A percentile compares a stretch with the other conserved stretches of the same genome.
These are phyloP conservation scores for Nissolia schottii DNA, from an alignment of 306 rosid species.

Conservation along the genomic window DNA sequence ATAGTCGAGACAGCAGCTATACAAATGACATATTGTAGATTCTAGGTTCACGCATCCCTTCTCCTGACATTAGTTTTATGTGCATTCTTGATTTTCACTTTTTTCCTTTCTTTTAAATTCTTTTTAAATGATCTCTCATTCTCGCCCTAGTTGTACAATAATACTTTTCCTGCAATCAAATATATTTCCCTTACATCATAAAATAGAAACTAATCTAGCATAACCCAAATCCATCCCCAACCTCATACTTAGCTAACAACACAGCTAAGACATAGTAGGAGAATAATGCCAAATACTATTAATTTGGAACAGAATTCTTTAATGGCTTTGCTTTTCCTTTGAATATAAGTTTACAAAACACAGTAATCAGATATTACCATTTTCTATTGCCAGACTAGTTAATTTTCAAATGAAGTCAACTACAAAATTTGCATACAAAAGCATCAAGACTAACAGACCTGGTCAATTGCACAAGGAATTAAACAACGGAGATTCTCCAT, in stretches of 20 bases:
- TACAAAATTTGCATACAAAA: neutral
- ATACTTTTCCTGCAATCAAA: neutral
- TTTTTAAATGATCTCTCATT: neutral
- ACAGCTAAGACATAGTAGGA: neutral
- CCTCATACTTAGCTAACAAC: neutral
- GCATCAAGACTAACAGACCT: constrained; percentile 42
- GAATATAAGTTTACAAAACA: constrained; percentile 4
- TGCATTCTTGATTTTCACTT: too few relatives aligned
- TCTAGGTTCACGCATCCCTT: neutral
- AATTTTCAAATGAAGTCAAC: constrained; percentile 1
- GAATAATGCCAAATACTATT: neutral
- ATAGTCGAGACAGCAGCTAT: neutral
- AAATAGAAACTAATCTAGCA: neutral
- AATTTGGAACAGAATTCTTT: neutral
- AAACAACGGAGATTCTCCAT: constrained; percentile 75
- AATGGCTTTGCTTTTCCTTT: neutral
- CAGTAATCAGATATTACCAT: neutral
- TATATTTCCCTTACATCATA: neutral
- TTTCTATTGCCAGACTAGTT: neutral
- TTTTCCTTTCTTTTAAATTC: too few relatives aligned
- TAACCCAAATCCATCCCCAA: neutral
- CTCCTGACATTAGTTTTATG: too few relatives aligned
- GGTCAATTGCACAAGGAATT: constrained; percentile 96
- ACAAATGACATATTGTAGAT: neutral
- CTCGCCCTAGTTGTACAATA: neutral